phyloP scores from a whole-genome alignment of 1,284 basidiomycete genomes.

The Cutaneotrichosporon sp. region DNA sequence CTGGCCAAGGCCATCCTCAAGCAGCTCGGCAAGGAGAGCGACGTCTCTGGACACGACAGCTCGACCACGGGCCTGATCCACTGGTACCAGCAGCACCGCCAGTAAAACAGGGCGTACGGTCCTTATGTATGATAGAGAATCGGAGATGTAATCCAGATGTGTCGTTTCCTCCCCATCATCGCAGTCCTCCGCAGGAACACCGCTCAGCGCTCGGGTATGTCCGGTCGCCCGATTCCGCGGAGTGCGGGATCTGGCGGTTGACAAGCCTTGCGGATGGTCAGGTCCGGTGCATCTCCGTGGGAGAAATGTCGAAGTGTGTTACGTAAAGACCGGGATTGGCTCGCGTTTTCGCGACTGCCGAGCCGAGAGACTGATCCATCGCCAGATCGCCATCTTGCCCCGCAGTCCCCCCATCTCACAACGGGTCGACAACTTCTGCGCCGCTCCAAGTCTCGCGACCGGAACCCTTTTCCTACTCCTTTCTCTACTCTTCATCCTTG shows the following conservation, averaged over 20 bases:
- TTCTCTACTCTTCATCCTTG: not conserved
- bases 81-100: constrained; percentile 83
- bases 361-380: constrained; percentile 3
- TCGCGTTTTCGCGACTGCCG: constrained; percentile 6
- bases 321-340: not conserved
- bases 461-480: too few species aligned
- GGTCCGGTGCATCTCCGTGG: not conserved
- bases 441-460: too few species aligned
- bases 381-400: too few species aligned
- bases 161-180: not conserved
- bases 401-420: too few species aligned
- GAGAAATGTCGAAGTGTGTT: not conserved
- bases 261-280: not conserved
- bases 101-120: constrained; percentile 27
- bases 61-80: constrained; percentile 94
- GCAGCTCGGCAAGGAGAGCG: constrained; percentile 76
- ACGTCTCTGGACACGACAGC: constrained; percentile 88
- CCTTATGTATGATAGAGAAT: constrained; percentile 10
- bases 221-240: not conserved
- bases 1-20: constrained; percentile 93
- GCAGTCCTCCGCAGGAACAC: not conserved
- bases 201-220: too few species aligned
- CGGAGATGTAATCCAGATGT: constrained; percentile 5
- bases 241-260: not conserved
- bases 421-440: too few species aligned